phyloP scores from a whole-genome alignment of 1,284 basidiomycete genomes.

The Amylostereum areolatum region DNA sequence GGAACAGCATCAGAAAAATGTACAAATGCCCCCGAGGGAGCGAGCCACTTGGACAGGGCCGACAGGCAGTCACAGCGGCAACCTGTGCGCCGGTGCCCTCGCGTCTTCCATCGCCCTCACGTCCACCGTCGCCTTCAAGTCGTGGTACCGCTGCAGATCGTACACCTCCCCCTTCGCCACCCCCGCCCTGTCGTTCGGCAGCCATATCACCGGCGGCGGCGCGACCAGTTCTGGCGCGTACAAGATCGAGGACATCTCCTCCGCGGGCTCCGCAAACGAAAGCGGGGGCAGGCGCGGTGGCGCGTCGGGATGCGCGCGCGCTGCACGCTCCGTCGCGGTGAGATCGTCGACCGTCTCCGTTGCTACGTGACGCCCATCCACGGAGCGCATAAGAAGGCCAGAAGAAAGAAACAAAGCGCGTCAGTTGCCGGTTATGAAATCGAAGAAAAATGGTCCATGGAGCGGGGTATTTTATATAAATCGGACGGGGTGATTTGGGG shows the following conservation, averaged over 20 bases:
- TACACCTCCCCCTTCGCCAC: conserved; percentile 66
- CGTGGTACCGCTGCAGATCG: conserved; percentile 67
- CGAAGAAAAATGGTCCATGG: conserved; percentile 1
- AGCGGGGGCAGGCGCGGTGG: conserved; percentile 67
- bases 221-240: conserved; percentile 78
- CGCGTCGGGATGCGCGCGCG: conserved; percentile 71
- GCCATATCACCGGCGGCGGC: conserved; percentile 73
- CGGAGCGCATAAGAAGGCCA: not conserved
- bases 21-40: too few relatives aligned
- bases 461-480: conserved; percentile 1
- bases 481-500: not conserved
- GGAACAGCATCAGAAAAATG: too few relatives aligned
- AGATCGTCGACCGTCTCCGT: conserved; percentile 76
- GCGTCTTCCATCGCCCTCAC: conserved; percentile 54
- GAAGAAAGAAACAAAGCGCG: not conserved
- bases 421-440: not conserved
- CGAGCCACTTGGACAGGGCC: too few relatives aligned
- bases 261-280: conserved; percentile 65
- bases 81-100: conserved; percentile 25
- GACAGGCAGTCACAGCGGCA: not conserved
- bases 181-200: conserved; percentile 67
- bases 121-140: conserved; percentile 58
- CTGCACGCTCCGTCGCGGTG: conserved; percentile 69
- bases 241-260: conserved; percentile 68
- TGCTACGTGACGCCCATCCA: conserved; percentile 27